Percentiles rank a stretch among this genome's conserved stretches.
These are phyloP conservation scores for Pinus tabuliformis DNA, from an alignment of 75 land plant species.

Conservation along the genomic window DNA sequence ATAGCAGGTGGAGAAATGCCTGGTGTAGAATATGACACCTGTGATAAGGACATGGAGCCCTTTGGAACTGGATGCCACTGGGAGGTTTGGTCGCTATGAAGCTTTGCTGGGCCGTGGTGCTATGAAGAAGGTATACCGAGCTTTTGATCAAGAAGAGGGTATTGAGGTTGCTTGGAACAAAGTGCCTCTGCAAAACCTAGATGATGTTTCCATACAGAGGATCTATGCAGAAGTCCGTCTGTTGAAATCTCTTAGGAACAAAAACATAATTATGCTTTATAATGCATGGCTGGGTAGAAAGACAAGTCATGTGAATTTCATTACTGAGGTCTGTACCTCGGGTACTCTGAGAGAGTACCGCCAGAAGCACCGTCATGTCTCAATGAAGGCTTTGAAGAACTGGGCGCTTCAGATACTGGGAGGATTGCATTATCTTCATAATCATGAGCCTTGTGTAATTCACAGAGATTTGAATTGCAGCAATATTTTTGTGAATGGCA, in stretches of 20 bases:
- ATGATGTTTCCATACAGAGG: slow-evolving; percentile 33
- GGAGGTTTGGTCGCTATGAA: slow-evolving; percentile 66
- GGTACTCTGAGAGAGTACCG: slow-evolving; percentile 69
- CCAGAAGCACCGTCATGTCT: slow-evolving; percentile 63
- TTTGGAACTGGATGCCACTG: slow-evolving; percentile 73
- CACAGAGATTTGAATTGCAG: slow-evolving; percentile 82
- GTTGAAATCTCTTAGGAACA: slow-evolving; percentile 32
- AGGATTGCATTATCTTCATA: slow-evolving; percentile 75
- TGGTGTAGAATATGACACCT: neutral
- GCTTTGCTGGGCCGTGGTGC: slow-evolving; percentile 70
- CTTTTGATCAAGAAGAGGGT: slow-evolving; percentile 72
- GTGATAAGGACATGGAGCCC: slow-evolving; percentile 32
- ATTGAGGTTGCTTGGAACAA: slow-evolving; percentile 85
- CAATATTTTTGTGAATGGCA: slow-evolving; percentile 84
- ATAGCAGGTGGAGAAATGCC: neutral
- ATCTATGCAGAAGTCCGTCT: slow-evolving; percentile 50
- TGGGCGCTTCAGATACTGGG: slow-evolving; percentile 69
- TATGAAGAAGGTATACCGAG: slow-evolving; percentile 72
- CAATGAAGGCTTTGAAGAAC: slow-evolving; percentile 67
- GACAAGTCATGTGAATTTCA: slow-evolving; percentile 54
- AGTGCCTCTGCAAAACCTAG: slow-evolving; percentile 31
- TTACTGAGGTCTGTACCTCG: slow-evolving; percentile 83
- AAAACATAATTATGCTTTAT: slow-evolving; percentile 53
- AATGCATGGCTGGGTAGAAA: slow-evolving; percentile 48
- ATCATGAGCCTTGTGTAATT: slow-evolving; percentile 74